Conservation (phyloP, 169 alveolate genomes). For the Eimeria mitis region DNA sequence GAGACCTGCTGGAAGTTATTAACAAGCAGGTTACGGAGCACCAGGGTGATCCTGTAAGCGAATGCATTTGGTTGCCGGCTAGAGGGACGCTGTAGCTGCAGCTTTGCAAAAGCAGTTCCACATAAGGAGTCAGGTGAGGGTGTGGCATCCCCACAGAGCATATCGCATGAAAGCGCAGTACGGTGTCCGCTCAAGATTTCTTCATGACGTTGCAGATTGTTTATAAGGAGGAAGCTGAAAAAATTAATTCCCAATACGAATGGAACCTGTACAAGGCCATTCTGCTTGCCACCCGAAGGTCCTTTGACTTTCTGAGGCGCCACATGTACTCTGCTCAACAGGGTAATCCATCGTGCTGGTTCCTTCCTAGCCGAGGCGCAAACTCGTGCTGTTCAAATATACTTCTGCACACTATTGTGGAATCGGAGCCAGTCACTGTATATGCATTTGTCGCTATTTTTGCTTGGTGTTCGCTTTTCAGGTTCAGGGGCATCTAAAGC, state of each 20-base stretch:
- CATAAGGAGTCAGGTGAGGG: not conserved
- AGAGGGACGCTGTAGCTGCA: not conserved
- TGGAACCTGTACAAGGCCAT: slow-evolving; percentile 97
- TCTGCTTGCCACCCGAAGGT: slow-evolving; percentile 91
- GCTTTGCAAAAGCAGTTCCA: not conserved
- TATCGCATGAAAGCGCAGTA: not conserved
- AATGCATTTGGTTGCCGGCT: not conserved
- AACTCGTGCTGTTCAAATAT: not conserved
- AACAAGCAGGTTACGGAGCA: slow-evolving; percentile 93
- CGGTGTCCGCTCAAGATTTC: not conserved
- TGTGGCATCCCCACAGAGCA: not conserved
- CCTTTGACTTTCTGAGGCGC: slow-evolving; percentile 52
- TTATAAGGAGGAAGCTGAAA: slow-evolving; percentile 92
- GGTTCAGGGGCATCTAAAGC: slow-evolving; percentile 87
- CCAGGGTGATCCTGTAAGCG: slow-evolving; percentile 87
- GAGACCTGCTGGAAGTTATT: slow-evolving; percentile 93
- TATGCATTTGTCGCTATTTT: not conserved
- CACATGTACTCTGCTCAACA: slow-evolving; percentile 53
- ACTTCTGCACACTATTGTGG: not conserved
- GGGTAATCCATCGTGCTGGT: slow-evolving; percentile 6
- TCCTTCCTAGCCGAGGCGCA: not conserved
- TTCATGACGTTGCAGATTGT: slow-evolving; percentile 79
- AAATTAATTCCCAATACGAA: slow-evolving; percentile 95
- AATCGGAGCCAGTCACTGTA: not conserved
- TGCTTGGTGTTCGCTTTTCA: slow-evolving; percentile 19